phyloP scores from a whole-genome alignment of 1,284 basidiomycete species.

The Ceratorhiza oryzae-sativae region DNA sequence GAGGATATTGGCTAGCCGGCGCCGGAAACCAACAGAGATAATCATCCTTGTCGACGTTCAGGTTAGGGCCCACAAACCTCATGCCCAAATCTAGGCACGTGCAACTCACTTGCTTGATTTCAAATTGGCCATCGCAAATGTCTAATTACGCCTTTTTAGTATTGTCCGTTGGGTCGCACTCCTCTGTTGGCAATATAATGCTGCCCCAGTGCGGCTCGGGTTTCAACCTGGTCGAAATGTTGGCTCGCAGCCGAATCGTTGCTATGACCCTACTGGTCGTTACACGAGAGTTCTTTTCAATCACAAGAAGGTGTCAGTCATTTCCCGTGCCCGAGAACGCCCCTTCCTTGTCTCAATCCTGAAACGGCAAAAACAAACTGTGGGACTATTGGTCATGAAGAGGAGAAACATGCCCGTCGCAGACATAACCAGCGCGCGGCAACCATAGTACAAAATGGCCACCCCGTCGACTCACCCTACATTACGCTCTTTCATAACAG shows the following conservation, averaged over 20 bases:
- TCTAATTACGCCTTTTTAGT: background rate
- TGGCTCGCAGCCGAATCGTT: too few relatives aligned
- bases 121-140: background rate
- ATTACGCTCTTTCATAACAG: background rate
- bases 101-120: background rate
- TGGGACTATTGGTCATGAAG: background rate
- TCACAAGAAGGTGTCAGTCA: too few relatives aligned
- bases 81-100: background rate
- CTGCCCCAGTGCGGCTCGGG: too few relatives aligned
- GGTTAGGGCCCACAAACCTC: slow-evolving; percentile 2
- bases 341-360: background rate
- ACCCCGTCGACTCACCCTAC: background rate
- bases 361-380: background rate
- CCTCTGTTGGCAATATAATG: background rate
- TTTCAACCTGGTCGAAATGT: too few relatives aligned
- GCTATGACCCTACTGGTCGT: too few relatives aligned
- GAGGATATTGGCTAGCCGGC: slow-evolving; percentile 32
- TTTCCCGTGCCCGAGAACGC: background rate
- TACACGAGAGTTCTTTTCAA: too few relatives aligned
- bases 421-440: background rate
- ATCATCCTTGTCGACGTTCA: slow-evolving; percentile 31
- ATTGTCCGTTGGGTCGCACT: background rate
- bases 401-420: background rate
- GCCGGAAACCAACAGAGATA: slow-evolving; percentile 31
- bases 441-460: background rate